Percentiles rank a stretch among this genome's conserved stretches.
phyloP scores from a whole-genome alignment of 768 basidiomycete species.

The Lactifluus pinguis region DNA sequence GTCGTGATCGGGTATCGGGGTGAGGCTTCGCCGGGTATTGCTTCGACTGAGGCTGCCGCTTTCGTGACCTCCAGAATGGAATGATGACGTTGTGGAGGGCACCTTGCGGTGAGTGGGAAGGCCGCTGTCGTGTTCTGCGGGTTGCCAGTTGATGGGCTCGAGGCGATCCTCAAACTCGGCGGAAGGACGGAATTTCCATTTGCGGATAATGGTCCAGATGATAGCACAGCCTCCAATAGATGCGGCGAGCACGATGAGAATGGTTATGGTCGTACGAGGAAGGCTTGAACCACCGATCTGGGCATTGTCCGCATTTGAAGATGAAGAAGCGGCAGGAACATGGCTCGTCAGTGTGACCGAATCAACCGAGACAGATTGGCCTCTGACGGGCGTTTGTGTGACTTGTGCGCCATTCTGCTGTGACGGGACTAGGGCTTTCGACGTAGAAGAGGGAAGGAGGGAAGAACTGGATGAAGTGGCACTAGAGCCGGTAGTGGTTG shows the following conservation, averaged over 20 bases:
- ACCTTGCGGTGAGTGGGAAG: constrained; percentile 44
- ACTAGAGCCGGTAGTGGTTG: constrained; percentile 22
- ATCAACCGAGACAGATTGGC: constrained; percentile 19
- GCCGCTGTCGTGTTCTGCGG: constrained; percentile 39
- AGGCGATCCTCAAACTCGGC: constrained; percentile 75
- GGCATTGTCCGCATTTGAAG: constrained; percentile 23
- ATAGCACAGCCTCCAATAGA: constrained; percentile 60
- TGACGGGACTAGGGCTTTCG: constrained; percentile 14
- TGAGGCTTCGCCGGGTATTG: constrained; percentile 26
- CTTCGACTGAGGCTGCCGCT: constrained; percentile 6
- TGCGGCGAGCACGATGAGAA: constrained; percentile 62
- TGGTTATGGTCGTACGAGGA: constrained; percentile 40
- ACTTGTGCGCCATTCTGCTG: constrained; percentile 22
- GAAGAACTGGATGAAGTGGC: constrained; percentile 17
- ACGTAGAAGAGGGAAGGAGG: neutral
- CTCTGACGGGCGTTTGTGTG: constrained; percentile 11
- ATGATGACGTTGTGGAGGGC: constrained; percentile 57
- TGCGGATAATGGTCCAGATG: constrained; percentile 85
- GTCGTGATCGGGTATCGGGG: constrained; percentile 61
- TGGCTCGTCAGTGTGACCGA: constrained; percentile 21
- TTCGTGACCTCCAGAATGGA: constrained; percentile 44
- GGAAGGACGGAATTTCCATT: constrained; percentile 83
- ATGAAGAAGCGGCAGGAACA: constrained; percentile 9
- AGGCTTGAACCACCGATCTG: constrained; percentile 36
- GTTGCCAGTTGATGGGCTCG: constrained; percentile 84